A percentile compares a stretch with the other conserved stretches of the same genome.
Evolutionary conservation across 768 basidiomycete species (phyloP).

Genomic region (Hypsizygus marmoreus): DNA sequence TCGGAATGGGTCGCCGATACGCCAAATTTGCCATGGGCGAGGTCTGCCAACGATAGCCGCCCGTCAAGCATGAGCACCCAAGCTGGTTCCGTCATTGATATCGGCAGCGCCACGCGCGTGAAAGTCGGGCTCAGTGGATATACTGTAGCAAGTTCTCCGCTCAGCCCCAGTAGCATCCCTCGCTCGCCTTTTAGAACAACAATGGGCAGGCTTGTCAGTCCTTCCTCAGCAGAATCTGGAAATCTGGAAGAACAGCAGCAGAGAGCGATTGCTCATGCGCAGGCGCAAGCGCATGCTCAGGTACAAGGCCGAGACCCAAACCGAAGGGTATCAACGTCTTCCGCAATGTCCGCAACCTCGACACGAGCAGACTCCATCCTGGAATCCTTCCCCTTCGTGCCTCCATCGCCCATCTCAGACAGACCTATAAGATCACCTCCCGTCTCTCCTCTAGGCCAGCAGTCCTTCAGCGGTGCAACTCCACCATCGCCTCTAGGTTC

Average conservation of each 20-base stretch:
- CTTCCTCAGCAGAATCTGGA: conserved; percentile 33
- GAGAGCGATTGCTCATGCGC: conserved; percentile 59
- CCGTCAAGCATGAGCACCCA: conserved; percentile 68
- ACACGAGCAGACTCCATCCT: conserved; percentile 82
- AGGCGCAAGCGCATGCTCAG: conserved; percentile 57
- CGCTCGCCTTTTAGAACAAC: conserved; percentile 59
- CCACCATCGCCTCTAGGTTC: conserved; percentile 60
- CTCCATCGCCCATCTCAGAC: conserved; percentile 87
- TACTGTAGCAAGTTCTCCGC: conserved; percentile 15
- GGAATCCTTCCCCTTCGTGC: conserved; percentile 87
- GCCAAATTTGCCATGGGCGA: conserved; percentile 45
- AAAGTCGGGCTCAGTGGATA: conserved; percentile 52
- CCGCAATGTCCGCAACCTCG: conserved; percentile 66
- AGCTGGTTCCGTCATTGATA: conserved; percentile 58
- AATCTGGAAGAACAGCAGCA: conserved; percentile 69
- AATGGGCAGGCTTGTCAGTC: conserved; percentile 61
- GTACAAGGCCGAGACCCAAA: conserved; percentile 47
- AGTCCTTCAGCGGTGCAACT: conserved; percentile 47
- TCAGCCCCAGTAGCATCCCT: conserved; percentile 36
- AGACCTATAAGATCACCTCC: conserved; percentile 75
- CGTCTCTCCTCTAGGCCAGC: conserved; percentile 69
- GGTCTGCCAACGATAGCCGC: conserved; percentile 41
- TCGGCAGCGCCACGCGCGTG: conserved; percentile 68
- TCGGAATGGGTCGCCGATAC: conserved; percentile 40
- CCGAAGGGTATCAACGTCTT: conserved; percentile 63